phyloP scores from a whole-genome alignment of 306 rosid species.

The Trifolium fragiferum region DNA sequence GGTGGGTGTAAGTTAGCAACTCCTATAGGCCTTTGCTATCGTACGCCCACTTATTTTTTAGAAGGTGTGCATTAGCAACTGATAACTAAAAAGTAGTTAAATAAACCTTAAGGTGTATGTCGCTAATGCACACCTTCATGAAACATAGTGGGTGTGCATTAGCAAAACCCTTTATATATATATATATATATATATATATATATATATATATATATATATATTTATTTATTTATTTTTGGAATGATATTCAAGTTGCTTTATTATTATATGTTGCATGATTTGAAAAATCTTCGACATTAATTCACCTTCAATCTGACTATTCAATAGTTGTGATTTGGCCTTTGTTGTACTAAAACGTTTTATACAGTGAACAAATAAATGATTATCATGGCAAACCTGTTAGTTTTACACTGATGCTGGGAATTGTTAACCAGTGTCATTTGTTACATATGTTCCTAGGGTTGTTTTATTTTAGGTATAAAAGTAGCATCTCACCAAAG shows the following conservation, averaged over 20 bases:
- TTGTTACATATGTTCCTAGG: slow-evolving; percentile 27
- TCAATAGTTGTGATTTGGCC: neutral
- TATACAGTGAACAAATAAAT: slow-evolving; percentile 26
- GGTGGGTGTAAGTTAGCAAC: too few species aligned
- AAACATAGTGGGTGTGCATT: too few species aligned
- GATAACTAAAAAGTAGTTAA: too few species aligned
- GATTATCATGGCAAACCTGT: slow-evolving; percentile 29
- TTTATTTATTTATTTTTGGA: too few species aligned
- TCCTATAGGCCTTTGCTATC: too few species aligned
- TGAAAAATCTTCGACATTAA: slow-evolving; percentile 10
- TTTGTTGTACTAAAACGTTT: slow-evolving; percentile 16
- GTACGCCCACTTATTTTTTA: too few species aligned
- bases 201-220: too few species aligned
- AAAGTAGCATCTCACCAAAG: slow-evolving; percentile 23
- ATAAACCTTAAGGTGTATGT: too few species aligned
- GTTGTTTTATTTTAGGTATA: neutral
- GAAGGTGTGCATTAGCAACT: too few species aligned
- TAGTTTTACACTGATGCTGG: slow-evolving; percentile 2
- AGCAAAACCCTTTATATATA: too few species aligned
- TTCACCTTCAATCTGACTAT: slow-evolving; percentile 3
- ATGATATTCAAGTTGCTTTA: slow-evolving; percentile 2
- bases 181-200: too few species aligned
- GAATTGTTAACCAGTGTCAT: slow-evolving; percentile 29
- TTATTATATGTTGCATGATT: slow-evolving; percentile 3
- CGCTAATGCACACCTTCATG: too few species aligned